Percentiles rank a stretch among this genome's conserved stretches.
phyloP scores from a whole-genome alignment of 129 eudicot species.

The Flaveria brownii region DNA sequence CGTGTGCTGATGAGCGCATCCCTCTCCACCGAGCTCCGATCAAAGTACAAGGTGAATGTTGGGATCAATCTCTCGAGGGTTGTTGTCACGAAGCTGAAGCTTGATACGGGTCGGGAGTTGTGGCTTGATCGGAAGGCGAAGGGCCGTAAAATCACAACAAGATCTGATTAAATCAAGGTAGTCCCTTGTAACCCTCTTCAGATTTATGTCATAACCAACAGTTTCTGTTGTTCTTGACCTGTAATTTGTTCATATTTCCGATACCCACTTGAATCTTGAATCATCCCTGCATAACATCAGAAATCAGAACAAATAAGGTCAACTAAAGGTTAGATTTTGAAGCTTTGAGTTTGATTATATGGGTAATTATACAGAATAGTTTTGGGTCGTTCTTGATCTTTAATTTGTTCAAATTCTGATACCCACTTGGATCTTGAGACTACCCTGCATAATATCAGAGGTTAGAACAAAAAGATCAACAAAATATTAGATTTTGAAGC shows the following conservation, averaged over 20 bases:
- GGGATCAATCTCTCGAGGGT: too few species aligned
- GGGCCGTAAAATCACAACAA: constrained; percentile 20
- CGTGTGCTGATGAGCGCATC: too few species aligned
- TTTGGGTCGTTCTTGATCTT: too few species aligned
- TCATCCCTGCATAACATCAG: neutral
- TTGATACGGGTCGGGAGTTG: too few species aligned
- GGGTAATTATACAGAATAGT: neutral
- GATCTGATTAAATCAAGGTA: constrained; percentile 43
- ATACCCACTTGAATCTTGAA: constrained; percentile 29
- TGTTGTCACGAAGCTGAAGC: too few species aligned
- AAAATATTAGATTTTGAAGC: constrained; percentile 20
- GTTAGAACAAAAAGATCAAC: neutral
- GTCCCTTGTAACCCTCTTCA: constrained; percentile 26
- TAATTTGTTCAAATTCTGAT: constrained; percentile 15
- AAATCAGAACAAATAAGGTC: neutral
- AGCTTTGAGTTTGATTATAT: constrained; percentile 11
- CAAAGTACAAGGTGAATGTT: too few species aligned
- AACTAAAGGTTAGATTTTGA: constrained; percentile 19
- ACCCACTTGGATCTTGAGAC: constrained; percentile 29
- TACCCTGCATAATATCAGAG: constrained; percentile 4
- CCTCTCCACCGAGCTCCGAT: too few species aligned
- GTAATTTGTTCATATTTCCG: constrained; percentile 20
- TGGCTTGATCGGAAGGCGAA: too few species aligned
- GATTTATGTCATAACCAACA: neutral
- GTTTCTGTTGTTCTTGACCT: constrained; percentile 23